Evolutionary conservation across 805 yeast genomes (phyloP), one percentile per base, ranked within the genome.

Genomic region (Suhomyces kilbournensis): DNA sequence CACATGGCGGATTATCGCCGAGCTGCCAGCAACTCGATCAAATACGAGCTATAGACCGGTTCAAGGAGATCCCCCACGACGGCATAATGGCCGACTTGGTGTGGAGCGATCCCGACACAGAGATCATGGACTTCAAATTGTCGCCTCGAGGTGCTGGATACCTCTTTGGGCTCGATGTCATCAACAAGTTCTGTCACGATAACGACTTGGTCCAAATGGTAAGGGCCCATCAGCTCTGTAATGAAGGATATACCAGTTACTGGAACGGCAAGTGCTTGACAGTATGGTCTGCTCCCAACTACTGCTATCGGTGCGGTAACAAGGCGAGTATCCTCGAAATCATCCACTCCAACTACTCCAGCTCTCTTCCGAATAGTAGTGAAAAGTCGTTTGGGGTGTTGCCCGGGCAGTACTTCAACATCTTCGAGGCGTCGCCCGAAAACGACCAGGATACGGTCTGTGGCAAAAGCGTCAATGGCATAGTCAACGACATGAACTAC

Each of bases 81-180:
- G 99, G 99, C 0, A 96, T 97, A 14, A 94, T 94, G 97, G 99
- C 99, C 1, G 99, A 94, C 68, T 74, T 94, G 48, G 98, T 94
- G 17, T 94, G 99, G 99, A 86, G 94, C 20, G 99, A 94, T 65
- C 99, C 99, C 0, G 98, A 96, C 68, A 87, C 88, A 30, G 89
- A 87, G 51, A 75, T 76, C 51, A 61, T 74, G 60, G 96, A 91
- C 62, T 94, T 94, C 68, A 86, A 92, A 58, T 80, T 94, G 19
- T 84, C 92, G 28, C 96, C 99, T 1, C 72, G 99, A 62, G 99
- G 99, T 40, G 99, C 99, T 1, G 99, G 99, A 4, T 94, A 93
- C 68, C 89, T 94, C 20, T 94, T 94, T 75, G 99, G 99, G 17
- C 76, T 83, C 40, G 94, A 89, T 57, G 93, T 96, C 47, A 97